A percentile compares a stretch with the other conserved stretches of the same genome.
These are phyloP conservation scores for Elymus sibiricus DNA, from an alignment of 176 grass and related monocot species.

Conservation along the genomic window DNA sequence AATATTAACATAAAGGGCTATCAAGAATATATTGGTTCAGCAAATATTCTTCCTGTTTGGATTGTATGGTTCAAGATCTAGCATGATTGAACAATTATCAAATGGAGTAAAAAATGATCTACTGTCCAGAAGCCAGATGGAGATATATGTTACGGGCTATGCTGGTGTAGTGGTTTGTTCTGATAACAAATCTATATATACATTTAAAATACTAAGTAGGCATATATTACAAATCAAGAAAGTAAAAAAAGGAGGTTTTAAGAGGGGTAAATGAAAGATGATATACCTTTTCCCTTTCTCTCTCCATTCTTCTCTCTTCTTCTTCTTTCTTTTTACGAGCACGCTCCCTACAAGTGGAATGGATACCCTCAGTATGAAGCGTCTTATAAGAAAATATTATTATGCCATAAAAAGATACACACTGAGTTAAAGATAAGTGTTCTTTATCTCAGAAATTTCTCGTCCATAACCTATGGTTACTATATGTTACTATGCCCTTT, in stretches of 20 bases:
- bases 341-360: slow-evolving; percentile 54
- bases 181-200: background rate
- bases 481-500: background rate
- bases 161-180: background rate
- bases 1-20: background rate
- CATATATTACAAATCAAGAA: background rate
- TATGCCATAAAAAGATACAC: background rate
- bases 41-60: background rate
- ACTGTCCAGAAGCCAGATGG: background rate
- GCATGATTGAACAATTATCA: background rate
- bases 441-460: background rate
- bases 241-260: background rate
- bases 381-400: slow-evolving; percentile 4
- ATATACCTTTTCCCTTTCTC: slow-evolving; percentile 91
- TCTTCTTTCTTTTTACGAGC: slow-evolving; percentile 99
- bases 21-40: background rate
- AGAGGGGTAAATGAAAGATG: background rate
- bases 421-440: background rate
- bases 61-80: background rate
- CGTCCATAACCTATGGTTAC: background rate
- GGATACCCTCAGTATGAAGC: background rate
- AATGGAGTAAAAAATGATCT: background rate
- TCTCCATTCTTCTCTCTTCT: slow-evolving; percentile 95
- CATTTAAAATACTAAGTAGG: slow-evolving; percentile 4
- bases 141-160: background rate